Conservation (phyloP, 805 yeast species). For the Candida chauliodis region DNA sequence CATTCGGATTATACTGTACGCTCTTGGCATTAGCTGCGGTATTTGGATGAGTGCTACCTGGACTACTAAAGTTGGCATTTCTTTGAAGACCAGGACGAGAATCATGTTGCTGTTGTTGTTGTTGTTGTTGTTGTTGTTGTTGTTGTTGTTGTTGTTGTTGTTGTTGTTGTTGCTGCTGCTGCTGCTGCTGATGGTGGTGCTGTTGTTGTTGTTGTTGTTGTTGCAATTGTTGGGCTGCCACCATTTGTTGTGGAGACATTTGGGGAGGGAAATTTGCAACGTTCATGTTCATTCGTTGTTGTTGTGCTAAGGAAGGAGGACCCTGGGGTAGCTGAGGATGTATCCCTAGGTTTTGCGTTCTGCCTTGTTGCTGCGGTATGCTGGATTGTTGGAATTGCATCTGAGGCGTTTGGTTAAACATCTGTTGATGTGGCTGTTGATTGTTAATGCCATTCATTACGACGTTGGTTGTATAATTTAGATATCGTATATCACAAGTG, state of each 20-base stretch:
- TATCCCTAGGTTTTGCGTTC: neutral
- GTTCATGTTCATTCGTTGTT: constrained; percentile 7
- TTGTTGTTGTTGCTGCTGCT: neutral
- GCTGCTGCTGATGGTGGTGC: constrained; percentile 1
- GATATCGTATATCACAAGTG: neutral
- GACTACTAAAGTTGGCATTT: constrained; percentile 6
- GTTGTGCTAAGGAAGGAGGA: constrained; percentile 2
- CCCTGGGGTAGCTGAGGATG: constrained; percentile 4
- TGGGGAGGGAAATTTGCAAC: constrained; percentile 5
- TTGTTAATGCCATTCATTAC: constrained; percentile 3
- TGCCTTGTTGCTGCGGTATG: constrained; percentile 1
- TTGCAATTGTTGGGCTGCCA: constrained; percentile 8
- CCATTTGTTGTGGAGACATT: constrained; percentile 9
- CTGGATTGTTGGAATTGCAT: constrained; percentile 1
- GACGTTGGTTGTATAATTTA: constrained; percentile 1
- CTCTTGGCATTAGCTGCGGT: neutral
- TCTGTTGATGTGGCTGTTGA: constrained; percentile 19
- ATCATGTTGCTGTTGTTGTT: constrained; percentile 6
- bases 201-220: constrained; percentile 8
- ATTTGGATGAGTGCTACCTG: constrained; percentile 1
- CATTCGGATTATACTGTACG: constrained; percentile 10
- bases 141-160: constrained; percentile 5
- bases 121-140: constrained; percentile 6
- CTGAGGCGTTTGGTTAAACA: constrained; percentile 14
- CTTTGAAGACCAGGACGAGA: constrained; percentile 7